These are phyloP conservation scores for Mesembryanthemum crystallinum DNA, from an alignment of 148 eudicot species.

Conservation along the genomic window DNA sequence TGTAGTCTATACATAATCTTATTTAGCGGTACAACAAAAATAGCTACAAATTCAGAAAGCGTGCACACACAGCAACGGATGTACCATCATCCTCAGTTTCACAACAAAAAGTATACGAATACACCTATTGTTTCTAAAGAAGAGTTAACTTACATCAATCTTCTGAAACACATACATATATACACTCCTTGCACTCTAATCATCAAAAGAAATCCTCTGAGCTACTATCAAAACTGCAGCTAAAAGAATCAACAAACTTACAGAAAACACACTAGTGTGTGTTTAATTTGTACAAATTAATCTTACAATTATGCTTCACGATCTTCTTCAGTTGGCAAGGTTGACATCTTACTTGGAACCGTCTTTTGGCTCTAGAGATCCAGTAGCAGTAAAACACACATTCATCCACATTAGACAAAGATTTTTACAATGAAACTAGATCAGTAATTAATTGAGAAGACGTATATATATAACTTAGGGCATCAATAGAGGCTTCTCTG, in stretches of 20 bases:
- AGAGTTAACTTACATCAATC: too few relatives aligned
- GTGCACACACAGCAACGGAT: too few relatives aligned
- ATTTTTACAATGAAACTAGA: not conserved
- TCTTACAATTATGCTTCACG: not conserved
- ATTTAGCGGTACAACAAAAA: too few relatives aligned
- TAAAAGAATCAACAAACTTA: too few relatives aligned
- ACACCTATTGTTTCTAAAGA: too few relatives aligned
- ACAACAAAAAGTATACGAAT: too few relatives aligned
- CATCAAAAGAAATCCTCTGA: not conserved
- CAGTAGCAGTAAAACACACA: not conserved
- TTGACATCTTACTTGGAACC: not conserved
- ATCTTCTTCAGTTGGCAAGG: not conserved
- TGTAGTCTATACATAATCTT: too few relatives aligned
- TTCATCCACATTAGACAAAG: not conserved
- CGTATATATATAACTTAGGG: not conserved
- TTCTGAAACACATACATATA: too few relatives aligned
- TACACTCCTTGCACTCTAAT: not conserved
- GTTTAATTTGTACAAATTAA: not conserved
- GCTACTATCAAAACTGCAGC: not conserved
- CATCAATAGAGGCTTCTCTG: not conserved
- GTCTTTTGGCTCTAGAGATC: not conserved
- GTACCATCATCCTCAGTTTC: too few relatives aligned
- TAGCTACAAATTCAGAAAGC: too few relatives aligned
- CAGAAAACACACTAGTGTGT: not conserved
- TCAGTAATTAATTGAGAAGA: not conserved